Percentiles rank a stretch among this genome's conserved stretches.
phyloP scores from a whole-genome alignment of 1,284 basidiomycete genomes.

The Malassezia vespertilionis region DNA sequence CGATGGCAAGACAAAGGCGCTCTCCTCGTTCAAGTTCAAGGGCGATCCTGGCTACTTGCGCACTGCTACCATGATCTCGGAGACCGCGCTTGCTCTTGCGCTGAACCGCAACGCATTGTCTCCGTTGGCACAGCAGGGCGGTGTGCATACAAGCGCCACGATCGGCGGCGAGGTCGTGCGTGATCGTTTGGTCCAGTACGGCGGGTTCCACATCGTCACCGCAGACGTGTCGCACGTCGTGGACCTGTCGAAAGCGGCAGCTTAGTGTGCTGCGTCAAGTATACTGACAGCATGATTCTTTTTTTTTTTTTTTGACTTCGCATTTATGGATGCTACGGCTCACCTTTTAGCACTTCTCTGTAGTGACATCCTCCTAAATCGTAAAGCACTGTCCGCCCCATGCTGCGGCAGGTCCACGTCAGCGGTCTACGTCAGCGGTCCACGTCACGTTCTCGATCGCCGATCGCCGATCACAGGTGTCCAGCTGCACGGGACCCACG shows the following conservation, averaged over 20 bases:
- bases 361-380: no score
- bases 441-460: no score
- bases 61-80: constrained; percentile 62
- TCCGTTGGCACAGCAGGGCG: constrained; percentile 56
- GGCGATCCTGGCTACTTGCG: constrained; percentile 74
- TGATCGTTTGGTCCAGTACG: constrained; percentile 56
- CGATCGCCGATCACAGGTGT: no score
- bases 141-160: constrained; percentile 65
- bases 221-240: constrained; percentile 1
- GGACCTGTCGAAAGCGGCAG: not conserved
- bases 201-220: constrained; percentile 52
- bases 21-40: constrained; percentile 57
- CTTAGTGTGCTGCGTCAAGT: no score
- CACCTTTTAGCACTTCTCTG: no score
- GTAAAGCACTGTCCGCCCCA: no score
- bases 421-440: no score
- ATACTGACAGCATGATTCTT: no score
- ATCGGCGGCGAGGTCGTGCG: constrained; percentile 65
- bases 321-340: no score
- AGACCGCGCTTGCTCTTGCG: constrained; percentile 62
- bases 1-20: constrained; percentile 50
- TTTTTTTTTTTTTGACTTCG: no score
- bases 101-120: constrained; percentile 54
- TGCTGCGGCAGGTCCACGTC: no score
- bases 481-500: no score